Conservation (phyloP, 108 stramenopile genomes). For the Skeletonema marinoi region DNA sequence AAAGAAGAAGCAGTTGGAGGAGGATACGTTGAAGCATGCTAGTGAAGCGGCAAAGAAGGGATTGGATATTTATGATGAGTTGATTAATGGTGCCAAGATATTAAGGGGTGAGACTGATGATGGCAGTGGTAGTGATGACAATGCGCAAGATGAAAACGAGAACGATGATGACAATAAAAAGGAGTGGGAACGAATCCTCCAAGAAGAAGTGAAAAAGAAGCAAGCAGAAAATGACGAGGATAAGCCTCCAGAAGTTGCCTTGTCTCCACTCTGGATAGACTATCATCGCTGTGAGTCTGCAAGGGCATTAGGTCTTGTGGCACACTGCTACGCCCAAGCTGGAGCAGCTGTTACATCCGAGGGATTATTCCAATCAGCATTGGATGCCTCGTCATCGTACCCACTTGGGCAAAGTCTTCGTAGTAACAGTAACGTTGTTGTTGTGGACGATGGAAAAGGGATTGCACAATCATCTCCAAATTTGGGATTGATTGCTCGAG, state of each 20-base stretch:
- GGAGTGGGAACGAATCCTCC: slow-evolving; percentile 31
- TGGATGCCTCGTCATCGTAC: slow-evolving; percentile 51
- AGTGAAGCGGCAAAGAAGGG: slow-evolving; percentile 73
- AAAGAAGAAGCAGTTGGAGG: slow-evolving; percentile 8
- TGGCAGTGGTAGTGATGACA: not conserved
- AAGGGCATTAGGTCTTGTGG: slow-evolving; percentile 62
- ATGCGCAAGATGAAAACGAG: slow-evolving; percentile 5
- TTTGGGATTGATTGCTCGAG: slow-evolving; percentile 53
- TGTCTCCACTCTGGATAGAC: slow-evolving; percentile 30
- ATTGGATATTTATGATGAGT: slow-evolving; percentile 60
- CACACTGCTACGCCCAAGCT: slow-evolving; percentile 69
- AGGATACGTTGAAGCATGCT: slow-evolving; percentile 56
- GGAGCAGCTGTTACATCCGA: slow-evolving; percentile 84
- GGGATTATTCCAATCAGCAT: slow-evolving; percentile 81
- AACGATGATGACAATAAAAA: slow-evolving; percentile 4
- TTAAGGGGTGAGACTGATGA: slow-evolving; percentile 1
- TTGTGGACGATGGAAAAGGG: slow-evolving; percentile 18
- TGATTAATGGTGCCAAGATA: slow-evolving; percentile 34
- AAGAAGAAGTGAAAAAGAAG: slow-evolving; percentile 17
- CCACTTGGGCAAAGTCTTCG: slow-evolving; percentile 40
- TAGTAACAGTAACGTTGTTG: not conserved
- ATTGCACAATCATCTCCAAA: slow-evolving; percentile 47
- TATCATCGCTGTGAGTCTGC: slow-evolving; percentile 49
- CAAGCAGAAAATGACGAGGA: not conserved
- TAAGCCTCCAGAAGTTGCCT: slow-evolving; percentile 10